Percentiles rank a stretch among this genome's conserved stretches.
These are phyloP conservation scores for Corymbia calophylla DNA, from an alignment of 441 rosid genomes.

Conservation along the genomic window DNA sequence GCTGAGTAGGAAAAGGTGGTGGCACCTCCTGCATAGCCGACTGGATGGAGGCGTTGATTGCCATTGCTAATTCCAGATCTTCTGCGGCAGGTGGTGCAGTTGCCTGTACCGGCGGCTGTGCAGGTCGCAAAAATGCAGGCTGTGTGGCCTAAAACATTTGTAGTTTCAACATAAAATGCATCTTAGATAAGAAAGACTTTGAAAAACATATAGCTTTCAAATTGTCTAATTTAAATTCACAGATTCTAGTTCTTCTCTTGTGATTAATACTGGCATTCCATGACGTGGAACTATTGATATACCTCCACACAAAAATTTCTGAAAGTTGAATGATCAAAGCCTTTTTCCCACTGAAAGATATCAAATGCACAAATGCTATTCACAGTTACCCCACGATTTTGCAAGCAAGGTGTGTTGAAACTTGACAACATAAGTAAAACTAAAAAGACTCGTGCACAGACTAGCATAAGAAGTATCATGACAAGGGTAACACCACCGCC, in stretches of 20 bases:
- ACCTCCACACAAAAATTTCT: not conserved
- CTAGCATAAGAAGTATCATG: not conserved
- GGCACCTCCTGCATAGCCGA: conserved; percentile 33
- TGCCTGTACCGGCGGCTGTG: conserved; percentile 32
- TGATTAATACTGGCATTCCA: not conserved
- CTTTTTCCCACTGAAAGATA: not conserved
- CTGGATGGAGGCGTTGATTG: conserved; percentile 69
- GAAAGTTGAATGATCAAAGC: not conserved
- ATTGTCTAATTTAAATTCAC: not conserved
- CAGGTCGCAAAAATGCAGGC: conserved; percentile 51
- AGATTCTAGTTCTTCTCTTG: not conserved
- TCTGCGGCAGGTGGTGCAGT: conserved; percentile 59
- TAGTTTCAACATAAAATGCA: not conserved
- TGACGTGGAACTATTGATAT: not conserved
- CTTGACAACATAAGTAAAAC: not conserved
- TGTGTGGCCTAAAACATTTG: conserved; percentile 40
- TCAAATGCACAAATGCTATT: not conserved
- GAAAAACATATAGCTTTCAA: not conserved
- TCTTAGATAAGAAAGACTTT: not conserved
- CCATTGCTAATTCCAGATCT: conserved; percentile 64
- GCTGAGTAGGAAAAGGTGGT: conserved; percentile 14
- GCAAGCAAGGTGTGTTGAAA: not conserved
- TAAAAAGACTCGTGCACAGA: not conserved
- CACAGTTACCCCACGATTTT: not conserved
- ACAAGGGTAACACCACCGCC: not conserved